phyloP scores from a whole-genome alignment of 192 early-diverging fungal species.

The Coemansia sp. region DNA sequence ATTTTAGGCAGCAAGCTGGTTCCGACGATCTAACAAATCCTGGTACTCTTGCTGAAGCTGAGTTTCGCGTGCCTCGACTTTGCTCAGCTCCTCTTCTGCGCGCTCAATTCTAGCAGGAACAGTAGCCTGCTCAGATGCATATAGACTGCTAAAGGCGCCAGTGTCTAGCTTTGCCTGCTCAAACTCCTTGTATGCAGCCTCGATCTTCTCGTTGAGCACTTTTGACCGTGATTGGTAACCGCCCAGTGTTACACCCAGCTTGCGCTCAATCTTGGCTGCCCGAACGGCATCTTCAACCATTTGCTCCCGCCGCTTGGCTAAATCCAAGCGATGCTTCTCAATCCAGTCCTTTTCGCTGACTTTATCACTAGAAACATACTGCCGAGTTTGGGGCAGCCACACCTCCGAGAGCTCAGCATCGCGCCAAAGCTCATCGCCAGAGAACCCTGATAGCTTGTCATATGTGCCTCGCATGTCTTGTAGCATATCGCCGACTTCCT shows the following conservation, averaged over 20 bases:
- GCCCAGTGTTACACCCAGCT: conserved; percentile 72
- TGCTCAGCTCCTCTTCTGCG: conserved; percentile 47
- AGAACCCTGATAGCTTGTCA: conserved; percentile 10
- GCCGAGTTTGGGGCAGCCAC: conserved; percentile 27
- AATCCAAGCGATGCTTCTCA: conserved; percentile 29
- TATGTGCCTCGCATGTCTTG: conserved; percentile 13
- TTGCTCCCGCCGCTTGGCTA: conserved; percentile 53
- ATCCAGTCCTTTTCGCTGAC: conserved; percentile 20
- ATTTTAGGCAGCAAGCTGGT: conserved; percentile 4
- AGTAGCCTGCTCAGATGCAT: conserved; percentile 59
- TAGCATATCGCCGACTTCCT: conserved; percentile 42
- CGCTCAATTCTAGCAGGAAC: conserved; percentile 60
- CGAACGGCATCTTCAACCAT: conserved; percentile 74
- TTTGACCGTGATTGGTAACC: conserved; percentile 77
- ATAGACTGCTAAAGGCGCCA: conserved; percentile 60
- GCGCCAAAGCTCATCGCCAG: conserved; percentile 34
- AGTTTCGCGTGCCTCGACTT: conserved; percentile 51
- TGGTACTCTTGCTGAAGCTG: conserved; percentile 70
- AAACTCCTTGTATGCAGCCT: conserved; percentile 58
- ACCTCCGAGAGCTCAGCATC: conserved; percentile 15
- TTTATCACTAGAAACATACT: neutral
- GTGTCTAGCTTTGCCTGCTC: conserved; percentile 61
- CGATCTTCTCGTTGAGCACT: conserved; percentile 62
- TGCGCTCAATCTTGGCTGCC: conserved; percentile 86
- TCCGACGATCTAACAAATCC: conserved; percentile 53